A percentile compares a stretch with the other conserved stretches of the same genome.
These are phyloP conservation scores for Hygrophoropsis aurantiaca DNA, from an alignment of 768 basidiomycete species.

Conservation along the genomic window DNA sequence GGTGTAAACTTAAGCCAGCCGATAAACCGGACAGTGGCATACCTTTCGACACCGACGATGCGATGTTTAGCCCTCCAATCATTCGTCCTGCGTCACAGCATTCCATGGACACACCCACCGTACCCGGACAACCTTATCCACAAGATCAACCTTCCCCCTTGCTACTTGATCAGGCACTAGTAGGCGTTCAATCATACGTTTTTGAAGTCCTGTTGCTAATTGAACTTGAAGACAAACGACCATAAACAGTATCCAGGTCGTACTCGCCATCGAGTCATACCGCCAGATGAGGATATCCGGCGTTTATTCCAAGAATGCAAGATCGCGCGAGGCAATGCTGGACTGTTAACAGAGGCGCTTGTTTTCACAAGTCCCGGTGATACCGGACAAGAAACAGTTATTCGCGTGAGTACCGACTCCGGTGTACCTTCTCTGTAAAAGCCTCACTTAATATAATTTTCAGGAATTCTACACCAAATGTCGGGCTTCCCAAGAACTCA, in stretches of 20 bases:
- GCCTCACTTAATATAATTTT: not conserved
- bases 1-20: conserved; percentile 76
- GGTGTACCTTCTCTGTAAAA: not conserved
- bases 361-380: conserved; percentile 70
- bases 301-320: conserved; percentile 84
- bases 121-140: conserved; percentile 37
- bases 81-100: conserved; percentile 33
- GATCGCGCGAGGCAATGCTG: conserved; percentile 80
- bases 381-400: conserved; percentile 59
- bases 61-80: conserved; percentile 73
- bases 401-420: conserved; percentile 49
- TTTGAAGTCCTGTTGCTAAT: no score
- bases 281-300: conserved; percentile 82
- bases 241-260: conserved; percentile 13
- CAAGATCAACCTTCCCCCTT: conserved; percentile 22
- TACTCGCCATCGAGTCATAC: conserved; percentile 49
- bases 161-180: conserved; percentile 24
- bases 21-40: conserved; percentile 85
- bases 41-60: conserved; percentile 75
- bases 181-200: conserved; percentile 6
- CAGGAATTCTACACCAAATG: conserved; percentile 87
- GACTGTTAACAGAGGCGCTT: conserved; percentile 69
- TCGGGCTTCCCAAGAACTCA: conserved; percentile 77
- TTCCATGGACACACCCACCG: conserved; percentile 35
- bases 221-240: conserved; percentile 5